Conservation (phyloP, 345 rosid genomes). For the Corchorus capsularis region DNA sequence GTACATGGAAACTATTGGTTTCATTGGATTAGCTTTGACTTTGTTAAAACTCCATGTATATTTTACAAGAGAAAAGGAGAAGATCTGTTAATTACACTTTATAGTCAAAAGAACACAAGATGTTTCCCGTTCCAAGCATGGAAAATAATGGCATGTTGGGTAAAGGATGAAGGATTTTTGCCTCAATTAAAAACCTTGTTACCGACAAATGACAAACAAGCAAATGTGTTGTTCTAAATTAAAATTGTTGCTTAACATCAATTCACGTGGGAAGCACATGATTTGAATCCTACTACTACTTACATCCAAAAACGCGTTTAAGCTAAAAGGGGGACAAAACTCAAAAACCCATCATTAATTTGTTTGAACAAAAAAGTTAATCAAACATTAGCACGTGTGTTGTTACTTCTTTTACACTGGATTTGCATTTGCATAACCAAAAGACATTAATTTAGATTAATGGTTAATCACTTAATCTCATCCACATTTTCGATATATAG, state of each 20-base stretch:
- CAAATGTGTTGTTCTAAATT: background rate
- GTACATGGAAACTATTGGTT: conserved; percentile 1
- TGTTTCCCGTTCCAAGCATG: conserved; percentile 12
- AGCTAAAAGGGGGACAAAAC: background rate
- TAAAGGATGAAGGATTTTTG: conserved; percentile 21
- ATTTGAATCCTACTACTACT: background rate
- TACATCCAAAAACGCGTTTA: conserved; percentile 27
- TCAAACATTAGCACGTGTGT: conserved; percentile 19
- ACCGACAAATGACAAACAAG: conserved; percentile 20
- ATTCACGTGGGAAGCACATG: conserved; percentile 30
- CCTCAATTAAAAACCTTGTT: background rate
- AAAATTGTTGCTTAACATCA: background rate
- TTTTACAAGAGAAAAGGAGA: background rate
- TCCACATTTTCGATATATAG: no score
- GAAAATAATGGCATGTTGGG: conserved; percentile 36
- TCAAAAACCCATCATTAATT: background rate
- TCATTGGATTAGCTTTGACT: conserved; percentile 1
- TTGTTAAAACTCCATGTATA: background rate
- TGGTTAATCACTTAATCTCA: background rate
- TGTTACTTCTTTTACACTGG: background rate
- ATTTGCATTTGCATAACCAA: no score
- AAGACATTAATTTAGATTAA: background rate
- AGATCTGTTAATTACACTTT: background rate
- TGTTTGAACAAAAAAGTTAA: background rate
- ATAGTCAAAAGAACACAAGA: conserved; percentile 21